Evolutionary conservation across 768 basidiomycete species (phyloP), one percentile per base, ranked within the genome.

Genomic region (Dioszegia hungarica): DNA sequence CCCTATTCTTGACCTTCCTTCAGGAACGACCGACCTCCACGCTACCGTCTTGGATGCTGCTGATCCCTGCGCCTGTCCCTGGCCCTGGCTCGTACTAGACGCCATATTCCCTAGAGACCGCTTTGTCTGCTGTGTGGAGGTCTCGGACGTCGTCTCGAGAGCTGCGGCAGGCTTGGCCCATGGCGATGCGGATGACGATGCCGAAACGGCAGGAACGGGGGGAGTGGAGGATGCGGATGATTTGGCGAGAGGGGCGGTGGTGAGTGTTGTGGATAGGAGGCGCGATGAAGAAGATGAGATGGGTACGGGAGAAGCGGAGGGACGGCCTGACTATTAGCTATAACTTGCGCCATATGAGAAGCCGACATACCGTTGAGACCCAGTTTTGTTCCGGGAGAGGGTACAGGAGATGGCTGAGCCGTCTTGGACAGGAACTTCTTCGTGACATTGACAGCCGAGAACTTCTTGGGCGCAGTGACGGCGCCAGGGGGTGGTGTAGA

Each of bases 401-500:
- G 79, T 39, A 85, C 76, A 5, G 84, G 84, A 54, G 86, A 87
- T 40, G 84, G 79, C 41, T 85, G 77, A 6, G 84, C 85, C 54
- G 86, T 87, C 82, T 93, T 94, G 79, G 91, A 88, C 39, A 97
- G 80, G 77, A 97, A 98, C 77, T 89, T 90, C 84, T 92, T 94
- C 80, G 90, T 94, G 76, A 97, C 90, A 73, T 90, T 91, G 61
- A 90, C 84, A 27, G 90, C 84, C 72, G 80, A 89, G 77, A 92
- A 93, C 70, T 87, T 85, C 81, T 97, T 98, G 1, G 73, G 49
- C 10, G 59, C 61, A 12, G 56, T 33, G 14, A 27, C 22, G 2
- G 63, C 25, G 3, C 56, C 44, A 3, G 73, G 50, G 27, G 74
- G 63, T 11, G 69, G 61, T 0, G 75, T 66, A 8, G 70, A 61